Evolutionary conservation across 192 early-diverging fungal genomes (phyloP).

Genomic region (Phlyctochytrium planicorne): DNA sequence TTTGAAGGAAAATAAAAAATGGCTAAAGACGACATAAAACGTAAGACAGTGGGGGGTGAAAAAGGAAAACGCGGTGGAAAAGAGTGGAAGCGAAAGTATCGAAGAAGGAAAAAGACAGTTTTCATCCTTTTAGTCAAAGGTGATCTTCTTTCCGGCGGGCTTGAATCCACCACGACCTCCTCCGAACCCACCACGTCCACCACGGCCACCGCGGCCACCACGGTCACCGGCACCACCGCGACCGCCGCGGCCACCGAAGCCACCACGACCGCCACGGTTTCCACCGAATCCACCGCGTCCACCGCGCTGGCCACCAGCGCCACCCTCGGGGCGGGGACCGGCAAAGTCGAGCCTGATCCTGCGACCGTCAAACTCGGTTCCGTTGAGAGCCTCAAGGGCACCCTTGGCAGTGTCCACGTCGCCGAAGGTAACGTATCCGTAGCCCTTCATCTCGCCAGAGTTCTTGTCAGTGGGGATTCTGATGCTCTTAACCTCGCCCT

Average conservation of each 20-base stretch:
- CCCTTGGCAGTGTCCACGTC: slow-evolving; percentile 48
- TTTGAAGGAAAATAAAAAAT: too few species aligned
- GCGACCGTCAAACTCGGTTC: slow-evolving; percentile 75
- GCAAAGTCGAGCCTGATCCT: slow-evolving; percentile 86
- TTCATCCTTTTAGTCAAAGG: too few species aligned
- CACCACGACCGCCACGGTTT: slow-evolving; percentile 47
- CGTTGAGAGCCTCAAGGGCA: slow-evolving; percentile 74
- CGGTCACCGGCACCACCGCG: slow-evolving; percentile 45
- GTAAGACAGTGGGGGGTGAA: too few species aligned
- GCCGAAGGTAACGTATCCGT: slow-evolving; percentile 36
- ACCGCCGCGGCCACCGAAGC: slow-evolving; percentile 38
- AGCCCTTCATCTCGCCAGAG: slow-evolving; percentile 70
- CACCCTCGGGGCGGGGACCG: slow-evolving; percentile 32
- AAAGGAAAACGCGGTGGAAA: too few species aligned
- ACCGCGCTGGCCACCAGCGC: slow-evolving; percentile 37
- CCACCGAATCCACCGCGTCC: slow-evolving; percentile 54
- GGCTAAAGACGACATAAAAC: too few species aligned
- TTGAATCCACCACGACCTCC: slow-evolving; percentile 48
- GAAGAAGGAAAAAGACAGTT: too few species aligned
- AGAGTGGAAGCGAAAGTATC: too few species aligned
- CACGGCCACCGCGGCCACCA: slow-evolving; percentile 46
- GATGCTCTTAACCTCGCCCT: slow-evolving; percentile 60
- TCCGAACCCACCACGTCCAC: slow-evolving; percentile 40
- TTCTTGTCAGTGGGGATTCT: slow-evolving; percentile 79
- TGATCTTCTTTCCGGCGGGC: slow-evolving; percentile 15